A percentile compares a stretch with the other conserved stretches of the same genome.
These are phyloP conservation scores for Pleurotus cornucopiae DNA, from an alignment of 768 basidiomycete genomes.

Conservation along the genomic window DNA sequence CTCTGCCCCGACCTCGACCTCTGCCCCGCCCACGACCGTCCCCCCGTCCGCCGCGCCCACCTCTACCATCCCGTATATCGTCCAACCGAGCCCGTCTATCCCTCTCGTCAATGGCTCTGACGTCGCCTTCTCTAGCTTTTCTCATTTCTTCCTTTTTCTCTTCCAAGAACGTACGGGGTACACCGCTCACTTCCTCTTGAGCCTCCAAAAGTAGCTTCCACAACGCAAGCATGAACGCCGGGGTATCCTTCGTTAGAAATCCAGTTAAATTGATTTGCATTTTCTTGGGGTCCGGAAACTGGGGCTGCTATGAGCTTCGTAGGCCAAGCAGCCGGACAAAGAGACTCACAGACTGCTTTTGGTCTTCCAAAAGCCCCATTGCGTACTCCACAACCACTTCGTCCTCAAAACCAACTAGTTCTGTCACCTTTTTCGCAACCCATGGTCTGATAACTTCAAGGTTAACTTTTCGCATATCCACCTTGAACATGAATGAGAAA, in stretches of 20 bases:
- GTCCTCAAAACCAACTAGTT: conserved; percentile 91
- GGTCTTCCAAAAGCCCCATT: conserved; percentile 89
- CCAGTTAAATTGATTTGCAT: conserved; percentile 95
- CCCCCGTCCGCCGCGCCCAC: conserved; percentile 45
- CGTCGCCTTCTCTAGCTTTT: conserved; percentile 59
- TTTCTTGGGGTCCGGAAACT: conserved; percentile 90
- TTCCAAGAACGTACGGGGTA: conserved; percentile 87
- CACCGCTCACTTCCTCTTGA: conserved; percentile 82
- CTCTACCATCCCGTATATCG: conserved; percentile 56
- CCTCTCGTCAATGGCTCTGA: conserved; percentile 62
- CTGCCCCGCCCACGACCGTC: conserved; percentile 56
- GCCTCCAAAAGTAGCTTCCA: conserved; percentile 95
- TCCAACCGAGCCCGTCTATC: conserved; percentile 67
- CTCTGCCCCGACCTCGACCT: conserved; percentile 36
- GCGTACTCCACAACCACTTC: conserved; percentile 97
- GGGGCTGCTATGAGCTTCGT: conserved; percentile 8
- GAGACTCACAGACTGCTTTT: conserved; percentile 66
- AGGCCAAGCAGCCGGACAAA: neutral
- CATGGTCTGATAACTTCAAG: conserved; percentile 88
- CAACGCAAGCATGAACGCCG: conserved; percentile 80
- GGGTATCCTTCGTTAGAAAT: conserved; percentile 85
- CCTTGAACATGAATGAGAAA: conserved; percentile 35
- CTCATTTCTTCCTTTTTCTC: conserved; percentile 91
- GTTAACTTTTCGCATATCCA: conserved; percentile 96
- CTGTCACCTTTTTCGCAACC: conserved; percentile 90